Conservation (phyloP, 208 protist species). For the Vickermania spadyakhi region DNA sequence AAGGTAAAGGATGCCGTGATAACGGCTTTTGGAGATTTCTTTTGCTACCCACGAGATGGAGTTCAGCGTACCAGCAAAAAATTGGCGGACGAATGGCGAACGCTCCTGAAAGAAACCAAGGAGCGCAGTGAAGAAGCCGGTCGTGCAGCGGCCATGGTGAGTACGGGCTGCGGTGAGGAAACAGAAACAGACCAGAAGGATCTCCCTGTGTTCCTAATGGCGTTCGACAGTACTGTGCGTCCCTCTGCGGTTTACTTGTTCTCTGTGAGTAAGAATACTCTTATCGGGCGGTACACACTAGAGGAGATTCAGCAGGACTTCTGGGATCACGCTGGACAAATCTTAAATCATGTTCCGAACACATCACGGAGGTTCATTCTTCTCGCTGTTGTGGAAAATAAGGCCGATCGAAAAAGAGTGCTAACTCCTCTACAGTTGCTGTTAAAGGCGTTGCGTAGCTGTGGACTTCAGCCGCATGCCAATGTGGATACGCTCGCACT, state of each 20-base stretch:
- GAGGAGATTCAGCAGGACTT: not conserved
- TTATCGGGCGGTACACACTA: not conserved
- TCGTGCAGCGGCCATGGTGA: not conserved
- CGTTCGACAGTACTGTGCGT: not conserved
- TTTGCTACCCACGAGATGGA: not conserved
- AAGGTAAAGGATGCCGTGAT: not conserved
- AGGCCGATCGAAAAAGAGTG: constrained; percentile 25
- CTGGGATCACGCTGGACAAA: constrained; percentile 45
- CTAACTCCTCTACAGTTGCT: constrained; percentile 20
- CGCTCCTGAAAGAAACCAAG: not conserved
- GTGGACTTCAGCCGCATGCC: constrained; percentile 42
- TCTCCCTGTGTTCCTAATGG: not conserved
- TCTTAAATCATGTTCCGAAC: constrained; percentile 34
- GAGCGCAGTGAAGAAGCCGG: not conserved
- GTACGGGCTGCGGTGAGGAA: not conserved
- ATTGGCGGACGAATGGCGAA: not conserved
- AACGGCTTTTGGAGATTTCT: not conserved
- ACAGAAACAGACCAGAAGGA: not conserved
- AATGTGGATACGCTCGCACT: constrained; percentile 63
- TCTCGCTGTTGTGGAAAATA: constrained; percentile 41
- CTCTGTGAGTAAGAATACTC: not conserved
- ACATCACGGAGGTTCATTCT: constrained; percentile 31
- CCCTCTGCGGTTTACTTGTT: not conserved
- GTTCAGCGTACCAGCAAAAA: not conserved
- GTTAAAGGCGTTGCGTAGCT: constrained; percentile 15